Evolutionary conservation across 345 rosid genomes (phyloP).

Genomic region (Eucalyptus leucophloia): DNA sequence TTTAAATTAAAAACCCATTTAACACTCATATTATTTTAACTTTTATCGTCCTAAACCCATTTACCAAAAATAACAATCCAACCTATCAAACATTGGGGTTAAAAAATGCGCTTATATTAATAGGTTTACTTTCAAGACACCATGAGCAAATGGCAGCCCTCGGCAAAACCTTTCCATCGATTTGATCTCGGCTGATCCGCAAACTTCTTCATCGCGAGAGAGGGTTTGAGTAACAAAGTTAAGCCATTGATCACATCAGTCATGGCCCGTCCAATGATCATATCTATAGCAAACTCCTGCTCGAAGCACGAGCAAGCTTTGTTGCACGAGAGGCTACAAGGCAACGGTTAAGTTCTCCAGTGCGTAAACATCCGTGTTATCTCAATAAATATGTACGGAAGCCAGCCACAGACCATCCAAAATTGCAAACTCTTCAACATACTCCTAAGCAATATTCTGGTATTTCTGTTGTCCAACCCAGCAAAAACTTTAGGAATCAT

Average conservation of each 20-base stretch:
- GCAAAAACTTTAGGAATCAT: not conserved
- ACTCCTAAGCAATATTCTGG: not conserved
- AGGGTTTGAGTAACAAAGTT: not conserved
- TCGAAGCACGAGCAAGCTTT: not conserved
- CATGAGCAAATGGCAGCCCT: not conserved
- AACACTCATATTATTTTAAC: too few species aligned
- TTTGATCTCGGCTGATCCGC: rapidly evolving
- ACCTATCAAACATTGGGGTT: too few species aligned
- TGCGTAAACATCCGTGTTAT: not conserved
- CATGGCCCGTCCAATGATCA: not conserved
- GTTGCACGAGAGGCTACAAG: not conserved
- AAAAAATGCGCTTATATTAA: too few species aligned
- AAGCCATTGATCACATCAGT: not conserved
- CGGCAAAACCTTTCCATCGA: not conserved
- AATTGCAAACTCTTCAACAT: not conserved
- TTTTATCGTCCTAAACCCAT: rapidly evolving
- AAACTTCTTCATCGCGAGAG: not conserved
- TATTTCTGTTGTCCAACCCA: not conserved
- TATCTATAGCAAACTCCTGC: not conserved
- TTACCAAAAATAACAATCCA: rapidly evolving
- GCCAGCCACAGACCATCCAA: not conserved
- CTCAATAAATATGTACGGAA: not conserved
- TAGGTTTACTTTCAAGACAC: not conserved
- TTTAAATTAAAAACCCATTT: not conserved
- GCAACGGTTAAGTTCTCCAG: not conserved